Evolutionary conservation across 164 flowering plant genomes (phyloP).

Genomic region (Piper longum): DNA sequence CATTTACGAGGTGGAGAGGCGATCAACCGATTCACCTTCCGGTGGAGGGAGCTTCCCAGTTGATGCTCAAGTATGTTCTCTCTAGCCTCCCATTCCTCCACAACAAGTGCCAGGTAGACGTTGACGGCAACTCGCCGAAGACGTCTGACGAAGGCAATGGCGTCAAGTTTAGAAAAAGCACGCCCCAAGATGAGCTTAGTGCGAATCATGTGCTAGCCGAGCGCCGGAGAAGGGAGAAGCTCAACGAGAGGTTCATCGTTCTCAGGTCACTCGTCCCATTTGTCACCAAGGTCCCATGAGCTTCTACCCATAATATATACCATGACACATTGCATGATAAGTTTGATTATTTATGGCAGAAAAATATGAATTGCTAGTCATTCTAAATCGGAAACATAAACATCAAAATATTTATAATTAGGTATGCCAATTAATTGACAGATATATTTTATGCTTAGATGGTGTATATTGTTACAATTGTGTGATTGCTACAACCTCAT

Average conservation of each 20-base stretch:
- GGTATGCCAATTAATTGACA: no score
- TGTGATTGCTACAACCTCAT: no score
- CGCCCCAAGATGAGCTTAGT: conserved; percentile 25
- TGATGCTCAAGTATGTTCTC: conserved; percentile 62
- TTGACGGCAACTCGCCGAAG: conserved; percentile 25
- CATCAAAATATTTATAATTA: no score
- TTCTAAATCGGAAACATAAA: no score
- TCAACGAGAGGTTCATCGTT: conserved; percentile 12
- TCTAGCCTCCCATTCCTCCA: conserved; percentile 64
- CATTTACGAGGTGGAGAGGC: conserved; percentile 51
- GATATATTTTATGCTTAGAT: no score
- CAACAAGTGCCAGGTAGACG: conserved; percentile 21
- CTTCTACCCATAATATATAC: background rate
- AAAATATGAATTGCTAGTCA: no score
- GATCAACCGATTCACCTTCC: conserved; percentile 15
- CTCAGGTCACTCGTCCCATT: conserved; percentile 13
- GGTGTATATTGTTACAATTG: no score
- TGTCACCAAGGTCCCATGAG: conserved; percentile 10
- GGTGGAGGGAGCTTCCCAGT: conserved; percentile 40
- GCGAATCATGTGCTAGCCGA: conserved; percentile 11
- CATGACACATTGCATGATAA: no score
- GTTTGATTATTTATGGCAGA: no score
- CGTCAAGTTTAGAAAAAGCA: conserved; percentile 17
- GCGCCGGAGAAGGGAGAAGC: conserved; percentile 13
- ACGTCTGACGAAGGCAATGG: conserved; percentile 16